phyloP scores from a whole-genome alignment of 345 rosid species.

The Conringia planisiliqua region DNA sequence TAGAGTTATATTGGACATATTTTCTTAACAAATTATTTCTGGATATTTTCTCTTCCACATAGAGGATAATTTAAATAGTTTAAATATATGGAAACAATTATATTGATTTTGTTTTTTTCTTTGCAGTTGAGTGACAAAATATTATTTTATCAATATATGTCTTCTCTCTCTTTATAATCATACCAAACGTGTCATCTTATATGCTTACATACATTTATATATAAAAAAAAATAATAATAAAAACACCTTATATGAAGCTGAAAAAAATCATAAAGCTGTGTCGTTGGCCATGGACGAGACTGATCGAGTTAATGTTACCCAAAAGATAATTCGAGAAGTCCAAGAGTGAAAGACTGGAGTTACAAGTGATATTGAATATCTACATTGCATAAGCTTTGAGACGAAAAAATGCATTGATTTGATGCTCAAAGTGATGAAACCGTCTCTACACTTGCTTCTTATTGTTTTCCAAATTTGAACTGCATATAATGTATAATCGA shows the following conservation, averaged over 20 bases:
- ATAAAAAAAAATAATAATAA: no score
- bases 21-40: no score
- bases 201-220: neutral
- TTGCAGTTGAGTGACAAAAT: neutral
- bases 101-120: neutral
- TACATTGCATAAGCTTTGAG: constrained; percentile 19
- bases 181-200: neutral
- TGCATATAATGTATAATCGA: neutral
- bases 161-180: neutral
- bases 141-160: neutral
- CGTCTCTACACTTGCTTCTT: neutral
- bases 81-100: no score
- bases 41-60: no score
- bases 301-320: constrained; percentile 31
- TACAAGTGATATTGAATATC: constrained; percentile 10
- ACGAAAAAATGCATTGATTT: constrained; percentile 25
- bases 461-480: constrained; percentile 11
- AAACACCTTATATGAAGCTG: neutral
- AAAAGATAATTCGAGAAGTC: constrained; percentile 13
- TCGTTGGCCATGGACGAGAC: constrained; percentile 27
- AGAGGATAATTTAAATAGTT: no score
- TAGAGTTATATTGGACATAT: no score
- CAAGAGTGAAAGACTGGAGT: constrained; percentile 4
- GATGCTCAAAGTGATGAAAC: constrained; percentile 23
- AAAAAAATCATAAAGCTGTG: constrained; percentile 1